A percentile compares a stretch with the other conserved stretches of the same genome.
Conservation (phyloP, 805 yeast genomes). For the Cyberlindnera mississippiensis region DNA sequence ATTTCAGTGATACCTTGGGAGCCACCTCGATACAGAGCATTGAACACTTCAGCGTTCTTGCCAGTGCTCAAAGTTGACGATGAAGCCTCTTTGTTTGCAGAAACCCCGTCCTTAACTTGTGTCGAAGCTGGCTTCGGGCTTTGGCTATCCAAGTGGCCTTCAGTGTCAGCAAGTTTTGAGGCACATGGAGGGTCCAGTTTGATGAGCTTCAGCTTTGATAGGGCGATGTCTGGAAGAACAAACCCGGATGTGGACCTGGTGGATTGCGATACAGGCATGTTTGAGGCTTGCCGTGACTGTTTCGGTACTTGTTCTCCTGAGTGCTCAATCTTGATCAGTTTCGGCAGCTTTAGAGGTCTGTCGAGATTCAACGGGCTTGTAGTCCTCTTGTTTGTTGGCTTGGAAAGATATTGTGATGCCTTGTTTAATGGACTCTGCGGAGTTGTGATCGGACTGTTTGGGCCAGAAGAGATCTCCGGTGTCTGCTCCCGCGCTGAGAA, state of each 20-base stretch:
- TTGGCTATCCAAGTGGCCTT: no score
- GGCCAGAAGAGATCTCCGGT: background rate
- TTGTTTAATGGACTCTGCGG: background rate
- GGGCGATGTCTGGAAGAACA: background rate
- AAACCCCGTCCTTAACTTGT: no score
- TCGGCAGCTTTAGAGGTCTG: conserved; percentile 13
- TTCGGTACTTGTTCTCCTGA: no score
- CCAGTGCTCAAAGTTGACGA: no score
- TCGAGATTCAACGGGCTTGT: background rate
- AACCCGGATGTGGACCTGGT: conserved; percentile 4
- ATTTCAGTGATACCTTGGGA: conserved; percentile 31
- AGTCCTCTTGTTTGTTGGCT: background rate
- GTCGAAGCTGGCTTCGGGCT: no score
- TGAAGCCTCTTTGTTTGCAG: no score
- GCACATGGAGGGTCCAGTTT: background rate
- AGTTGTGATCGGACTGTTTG: background rate
- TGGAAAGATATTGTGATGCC: background rate
- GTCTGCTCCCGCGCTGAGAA: background rate
- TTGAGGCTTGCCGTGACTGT: no score
- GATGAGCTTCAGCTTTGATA: conserved; percentile 2
- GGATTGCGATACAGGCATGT: no score
- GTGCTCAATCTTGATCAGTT: conserved; percentile 6
- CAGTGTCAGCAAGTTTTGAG: no score
- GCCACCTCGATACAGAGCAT: background rate
- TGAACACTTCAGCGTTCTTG: no score